Evolutionary conservation across 768 basidiomycete genomes (phyloP).

Genomic region (Lyophyllum shimeji): DNA sequence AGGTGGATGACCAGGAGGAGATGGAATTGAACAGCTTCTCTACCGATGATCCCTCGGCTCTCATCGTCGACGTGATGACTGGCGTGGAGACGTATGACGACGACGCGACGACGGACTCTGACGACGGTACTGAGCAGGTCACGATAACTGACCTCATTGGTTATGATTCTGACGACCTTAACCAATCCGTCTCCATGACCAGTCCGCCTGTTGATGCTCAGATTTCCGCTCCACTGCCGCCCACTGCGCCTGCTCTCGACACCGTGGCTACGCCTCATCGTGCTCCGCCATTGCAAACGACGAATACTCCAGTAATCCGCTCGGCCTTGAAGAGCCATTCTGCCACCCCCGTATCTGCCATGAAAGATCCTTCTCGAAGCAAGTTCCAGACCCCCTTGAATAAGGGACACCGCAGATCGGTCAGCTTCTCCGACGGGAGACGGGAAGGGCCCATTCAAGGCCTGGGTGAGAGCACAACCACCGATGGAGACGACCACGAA

Average conservation of each 20-base stretch:
- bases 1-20: conserved; percentile 66
- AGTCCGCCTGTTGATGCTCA: conserved; percentile 11
- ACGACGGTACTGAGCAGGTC: conserved; percentile 37
- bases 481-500: conserved; percentile 32
- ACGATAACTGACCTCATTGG: conserved; percentile 31
- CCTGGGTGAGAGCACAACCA: conserved; percentile 35
- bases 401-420: conserved; percentile 69
- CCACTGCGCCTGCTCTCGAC: conserved; percentile 2
- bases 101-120: conserved; percentile 50
- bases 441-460: conserved; percentile 86
- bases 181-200: conserved; percentile 13
- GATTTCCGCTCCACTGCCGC: not conserved
- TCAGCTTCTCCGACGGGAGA: conserved; percentile 96
- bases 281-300: conserved; percentile 13
- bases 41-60: conserved; percentile 61
- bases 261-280: conserved; percentile 25
- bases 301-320: conserved; percentile 37
- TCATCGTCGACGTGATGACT: conserved; percentile 51
- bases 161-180: conserved; percentile 35
- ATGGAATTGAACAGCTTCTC: conserved; percentile 70
- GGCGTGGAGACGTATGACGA: conserved; percentile 42
- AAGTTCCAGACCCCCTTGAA: conserved; percentile 56
- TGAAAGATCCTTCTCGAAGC: conserved; percentile 52
- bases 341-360: conserved; percentile 57
- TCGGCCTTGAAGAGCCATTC: conserved; percentile 43